Evolutionary conservation across 192 early-diverging fungal species (phyloP), one percentile per base, ranked within the genome.

Genomic region (Gryganskiella cystojenkinii): DNA sequence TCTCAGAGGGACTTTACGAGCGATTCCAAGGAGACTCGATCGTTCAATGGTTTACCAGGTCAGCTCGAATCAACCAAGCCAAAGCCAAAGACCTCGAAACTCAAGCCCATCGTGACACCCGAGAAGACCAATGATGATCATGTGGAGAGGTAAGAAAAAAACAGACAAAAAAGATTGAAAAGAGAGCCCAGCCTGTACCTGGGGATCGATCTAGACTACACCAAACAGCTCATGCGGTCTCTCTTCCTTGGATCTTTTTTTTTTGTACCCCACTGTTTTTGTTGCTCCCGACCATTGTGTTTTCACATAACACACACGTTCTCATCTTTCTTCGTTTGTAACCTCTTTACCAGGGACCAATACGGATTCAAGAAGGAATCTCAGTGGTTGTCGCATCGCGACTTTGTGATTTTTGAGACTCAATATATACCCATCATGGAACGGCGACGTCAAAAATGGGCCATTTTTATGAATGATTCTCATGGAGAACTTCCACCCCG

Each of bases 291-390:
- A 5, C 28, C 19, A n/a, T n/a, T n/a, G n/a, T n/a, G n/a, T n/a
- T n/a, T n/a, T n/a, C n/a, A n/a, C n/a, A n/a, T n/a, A n/a, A n/a
- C n/a, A n/a, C n/a, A n/a, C n/a, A n/a, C n/a, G n/a, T n/a, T n/a
- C n/a, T 53, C 19, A 37, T 27, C 28, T 10, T 53, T 43, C 6
- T 42, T 43, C n/a, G 42, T 61, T 52, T 42, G 6, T 53, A 31
- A 43, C 31, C 40, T 43, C 40, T 65, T n/a, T 64, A 31, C 42
- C 80, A 88, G 88, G 27, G 88, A 89, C 63, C 80, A 79, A 61
- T 89, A 89, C 68, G 88, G 88, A 19, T 89, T 89, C 65, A 82
- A 80, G 47, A 81, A 79, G 47, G 70, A 68, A 22, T 81, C 80
- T 19, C 82, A 88, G 64, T 86, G 85, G 84, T 45, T 88, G 5